Conservation (phyloP, 805 yeast genomes). For the Torulaspora gathmanii region DNA sequence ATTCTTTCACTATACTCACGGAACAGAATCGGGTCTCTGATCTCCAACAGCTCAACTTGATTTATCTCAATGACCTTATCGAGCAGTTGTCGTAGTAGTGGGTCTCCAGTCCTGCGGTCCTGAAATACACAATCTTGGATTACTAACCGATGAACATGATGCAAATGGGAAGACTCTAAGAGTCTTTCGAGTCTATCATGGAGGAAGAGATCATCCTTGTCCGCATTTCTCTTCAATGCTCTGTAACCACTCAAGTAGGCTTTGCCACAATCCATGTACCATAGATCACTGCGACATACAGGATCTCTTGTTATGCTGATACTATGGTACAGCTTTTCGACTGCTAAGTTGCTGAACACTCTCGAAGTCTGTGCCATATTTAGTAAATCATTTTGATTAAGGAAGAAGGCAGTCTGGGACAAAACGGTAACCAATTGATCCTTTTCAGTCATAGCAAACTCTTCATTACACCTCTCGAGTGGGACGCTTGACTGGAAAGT, state of each 20-base stretch:
- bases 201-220: constrained; percentile 38
- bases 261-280: constrained; percentile 36
- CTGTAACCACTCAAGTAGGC: constrained; percentile 40
- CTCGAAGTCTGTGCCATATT: constrained; percentile 35
- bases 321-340: constrained; percentile 37
- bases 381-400: constrained; percentile 41
- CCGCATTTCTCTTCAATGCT: constrained; percentile 34
- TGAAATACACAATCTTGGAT: constrained; percentile 34
- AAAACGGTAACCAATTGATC: constrained; percentile 9
- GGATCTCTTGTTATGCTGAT: constrained; percentile 39
- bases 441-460: constrained; percentile 4
- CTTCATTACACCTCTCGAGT: background rate
- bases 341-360: constrained; percentile 29
- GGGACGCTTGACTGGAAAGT: background rate
- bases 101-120: constrained; percentile 21
- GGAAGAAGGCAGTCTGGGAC: constrained; percentile 17
- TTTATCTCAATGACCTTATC: constrained; percentile 22
- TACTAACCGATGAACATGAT: constrained; percentile 35
- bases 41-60: constrained; percentile 23
- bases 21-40: constrained; percentile 19
- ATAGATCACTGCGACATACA: constrained; percentile 24
- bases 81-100: constrained; percentile 17
- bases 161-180: constrained; percentile 35
- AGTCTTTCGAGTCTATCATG: constrained; percentile 41
- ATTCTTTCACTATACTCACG: constrained; percentile 12